Evolutionary conservation across 169 alveolate species (phyloP), one percentile per base, ranked within the genome.

Genomic region (Nephromyces sp.): DNA sequence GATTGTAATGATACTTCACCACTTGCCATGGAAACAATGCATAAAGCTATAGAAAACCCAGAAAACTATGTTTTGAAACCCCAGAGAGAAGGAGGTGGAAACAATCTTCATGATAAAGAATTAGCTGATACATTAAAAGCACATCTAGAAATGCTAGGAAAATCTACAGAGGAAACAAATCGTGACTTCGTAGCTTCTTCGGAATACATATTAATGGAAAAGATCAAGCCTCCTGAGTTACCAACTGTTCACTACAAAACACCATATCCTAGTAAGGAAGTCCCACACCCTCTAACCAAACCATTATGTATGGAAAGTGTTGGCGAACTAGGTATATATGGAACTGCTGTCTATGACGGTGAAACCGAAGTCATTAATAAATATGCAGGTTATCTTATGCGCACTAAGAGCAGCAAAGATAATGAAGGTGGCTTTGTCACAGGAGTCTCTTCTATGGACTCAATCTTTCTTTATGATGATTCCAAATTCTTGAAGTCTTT

Each of bases 11-110:
- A 73, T 35, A 81, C 74, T 65, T 76, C 73, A 76, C 72, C 75
- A 0, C 25, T 70, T 51, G 81, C 84, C 21, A 72, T 75, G 30
- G 87, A 78, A 61, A 77, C 82, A 52, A 70, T 72, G 31, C 66
- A 70, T 2, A 31, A 68, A 43, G 83, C 88, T n/a, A 80, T 68
- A 52, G 4, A 68, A 22, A 70, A 78, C 33, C 83, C 84, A 1
- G 31, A 72, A 53, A 66, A 75, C 35, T 88, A 63, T 67, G 73
- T 88, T 67, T 64, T 88, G 66, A 88, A 88, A 67, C 93, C 93
- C 1, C 90, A 84, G 68, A 72, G 89, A 73, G 93, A 88, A 75
- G 93, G 93, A 5, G 93, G 93, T 22, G 90, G 89, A 30, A 88
- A 88, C 81, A 88, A 88, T 66, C 27, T 81, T 24, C 77, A 80